Conservation (phyloP, 225 moss, liverwort and hornwort genomes). For the Physcomitrellopsis africana region DNA sequence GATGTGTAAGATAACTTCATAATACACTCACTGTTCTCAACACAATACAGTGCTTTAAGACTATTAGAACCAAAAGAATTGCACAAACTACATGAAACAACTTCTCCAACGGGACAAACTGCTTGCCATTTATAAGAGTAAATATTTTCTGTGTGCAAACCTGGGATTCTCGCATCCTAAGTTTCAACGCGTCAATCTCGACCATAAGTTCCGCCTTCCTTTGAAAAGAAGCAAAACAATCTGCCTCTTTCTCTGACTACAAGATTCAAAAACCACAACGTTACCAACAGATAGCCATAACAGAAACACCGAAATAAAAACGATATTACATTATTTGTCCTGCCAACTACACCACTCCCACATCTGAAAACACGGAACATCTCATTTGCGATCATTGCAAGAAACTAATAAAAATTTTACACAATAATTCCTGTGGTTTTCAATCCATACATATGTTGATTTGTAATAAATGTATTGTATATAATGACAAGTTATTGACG, state of each 20-base stretch:
- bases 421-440: constrained; percentile 2
- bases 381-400: not conserved
- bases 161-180: constrained; percentile 89
- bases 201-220: constrained; percentile 88
- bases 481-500: constrained; percentile 5
- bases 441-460: constrained; percentile 9
- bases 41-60: not conserved
- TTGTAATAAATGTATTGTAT: constrained; percentile 16
- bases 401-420: not conserved
- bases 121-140: not conserved
- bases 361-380: constrained; percentile 13
- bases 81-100: constrained; percentile 15
- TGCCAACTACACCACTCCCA: not conserved
- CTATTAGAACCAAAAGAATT: not conserved
- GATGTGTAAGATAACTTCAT: constrained; percentile 32
- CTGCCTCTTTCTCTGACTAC: constrained; percentile 81
- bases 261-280: constrained; percentile 31
- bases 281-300: constrained; percentile 23
- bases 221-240: constrained; percentile 74
- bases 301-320: not conserved
- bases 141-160: constrained; percentile 37
- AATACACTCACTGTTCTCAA: constrained; percentile 11
- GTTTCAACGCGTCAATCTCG: constrained; percentile 77
- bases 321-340: no score
- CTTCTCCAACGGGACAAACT: not conserved